Evolutionary conservation across 1,284 basidiomycete genomes (phyloP).

Genomic region (Leccinum laetum): DNA sequence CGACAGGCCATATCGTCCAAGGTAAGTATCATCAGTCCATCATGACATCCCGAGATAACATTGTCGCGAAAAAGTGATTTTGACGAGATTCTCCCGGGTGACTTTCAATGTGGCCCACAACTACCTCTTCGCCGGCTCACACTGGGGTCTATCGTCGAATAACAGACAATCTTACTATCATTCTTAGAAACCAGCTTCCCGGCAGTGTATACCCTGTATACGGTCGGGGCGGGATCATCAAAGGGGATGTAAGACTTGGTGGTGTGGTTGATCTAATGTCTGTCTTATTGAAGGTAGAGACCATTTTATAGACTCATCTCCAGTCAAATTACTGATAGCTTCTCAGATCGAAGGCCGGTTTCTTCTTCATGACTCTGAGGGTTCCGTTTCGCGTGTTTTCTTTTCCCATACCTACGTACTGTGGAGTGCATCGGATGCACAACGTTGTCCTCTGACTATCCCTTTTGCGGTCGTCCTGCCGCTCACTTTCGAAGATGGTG

Average conservation of each 20-base stretch:
- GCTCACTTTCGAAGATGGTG: slow-evolving; percentile 24
- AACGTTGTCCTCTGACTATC: slow-evolving; percentile 24
- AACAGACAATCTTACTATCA: slow-evolving; percentile 29
- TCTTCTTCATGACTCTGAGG: slow-evolving; percentile 15
- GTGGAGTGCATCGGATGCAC: slow-evolving; percentile 18
- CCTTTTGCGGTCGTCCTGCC: slow-evolving; percentile 24
- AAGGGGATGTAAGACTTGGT: slow-evolving; percentile 24
- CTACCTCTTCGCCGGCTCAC: slow-evolving; percentile 43
- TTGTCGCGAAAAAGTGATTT: slow-evolving; percentile 63
- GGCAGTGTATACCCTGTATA: slow-evolving; percentile 25
- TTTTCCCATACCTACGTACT: slow-evolving; percentile 19
- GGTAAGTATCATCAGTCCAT: slow-evolving; percentile 40
- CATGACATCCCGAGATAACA: background rate
- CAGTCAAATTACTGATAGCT: slow-evolving; percentile 2
- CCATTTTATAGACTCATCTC: background rate
- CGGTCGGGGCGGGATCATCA: slow-evolving; percentile 22
- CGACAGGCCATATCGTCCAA: slow-evolving; percentile 97
- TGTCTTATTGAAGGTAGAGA: slow-evolving; percentile 27
- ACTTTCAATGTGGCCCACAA: slow-evolving; percentile 97
- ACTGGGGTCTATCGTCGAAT: slow-evolving; percentile 31
- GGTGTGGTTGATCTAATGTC: slow-evolving; percentile 13
- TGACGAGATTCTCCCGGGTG: slow-evolving; percentile 95
- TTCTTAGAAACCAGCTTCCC: slow-evolving; percentile 24
- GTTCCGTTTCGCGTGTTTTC: slow-evolving; percentile 18
- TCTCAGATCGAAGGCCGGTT: slow-evolving; percentile 30